These are phyloP conservation scores for Mycena leptocephala DNA, from an alignment of 768 basidiomycete species.

Conservation along the genomic window DNA sequence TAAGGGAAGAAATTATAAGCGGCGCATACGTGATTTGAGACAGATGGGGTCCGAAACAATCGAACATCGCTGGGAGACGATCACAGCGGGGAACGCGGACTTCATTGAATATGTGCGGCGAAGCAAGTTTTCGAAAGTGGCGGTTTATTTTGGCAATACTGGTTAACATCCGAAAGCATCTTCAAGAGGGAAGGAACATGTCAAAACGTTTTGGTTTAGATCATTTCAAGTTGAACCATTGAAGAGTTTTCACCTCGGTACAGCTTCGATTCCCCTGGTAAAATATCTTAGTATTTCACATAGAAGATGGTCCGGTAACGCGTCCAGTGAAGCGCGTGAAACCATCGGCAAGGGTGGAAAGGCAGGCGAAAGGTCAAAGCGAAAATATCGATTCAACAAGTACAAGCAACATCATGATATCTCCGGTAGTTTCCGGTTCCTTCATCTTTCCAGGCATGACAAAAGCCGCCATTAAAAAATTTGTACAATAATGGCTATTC, in stretches of 20 bases:
- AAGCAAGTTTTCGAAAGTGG: neutral
- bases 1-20: neutral
- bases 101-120: neutral
- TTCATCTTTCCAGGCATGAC: too few species aligned
- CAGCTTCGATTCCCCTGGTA: neutral
- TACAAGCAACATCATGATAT: too few species aligned
- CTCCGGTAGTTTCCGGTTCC: too few species aligned
- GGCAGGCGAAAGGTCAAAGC: too few species aligned
- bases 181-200: too few species aligned
- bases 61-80: neutral
- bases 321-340: neutral
- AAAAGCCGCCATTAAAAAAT: too few species aligned
- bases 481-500: too few species aligned
- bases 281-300: neutral
- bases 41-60: neutral
- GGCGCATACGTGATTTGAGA: neutral
- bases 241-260: slow-evolving; percentile 8
- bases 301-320: neutral
- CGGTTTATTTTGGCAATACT: neutral
- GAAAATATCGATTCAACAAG: too few species aligned
- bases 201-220: too few species aligned
- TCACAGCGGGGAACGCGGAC: neutral
- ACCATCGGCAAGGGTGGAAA: neutral
- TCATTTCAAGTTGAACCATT: too few species aligned
- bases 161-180: neutral